Base-by-base conservation (phyloP, 129 eudicot species). In the Heracleum sosnowskyi region DNA sequence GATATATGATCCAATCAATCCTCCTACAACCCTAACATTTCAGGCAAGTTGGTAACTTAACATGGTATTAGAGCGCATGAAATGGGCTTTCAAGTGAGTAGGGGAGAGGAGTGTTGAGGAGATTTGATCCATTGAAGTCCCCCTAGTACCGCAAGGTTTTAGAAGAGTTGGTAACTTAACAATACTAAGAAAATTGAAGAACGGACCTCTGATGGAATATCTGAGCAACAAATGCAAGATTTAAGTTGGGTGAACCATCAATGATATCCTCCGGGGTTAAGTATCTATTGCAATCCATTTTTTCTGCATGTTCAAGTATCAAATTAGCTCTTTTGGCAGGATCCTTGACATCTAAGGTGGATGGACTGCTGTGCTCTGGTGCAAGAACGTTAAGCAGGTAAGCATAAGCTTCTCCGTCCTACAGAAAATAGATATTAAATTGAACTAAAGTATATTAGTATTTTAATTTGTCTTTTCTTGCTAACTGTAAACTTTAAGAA, bases 351-450 rank as follows among this genome's bases (percentile, higher is more conserved):
- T 94, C 97, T 72, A 94, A 83, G 63, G 98, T 94, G 86, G 90
- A 88, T 33, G 96, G 96, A 77, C 83, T 87, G 83, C 93, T 84
- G 77, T 91, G 96, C 86, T 94, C 98, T 42, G 98, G 98, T 79
- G 97, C 98, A 82, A 94, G 97, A 80, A 91, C 97, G 68, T 94
- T 94, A 79, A 94, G 98, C 86, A 94, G 88, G 84, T 91, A 94
- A 29, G 98, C 92, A 86, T 94, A 94, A 40, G 98, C 98, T 86
- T 94, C 96, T 66, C 93, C 98, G 82, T 94, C 98, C 98, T 94
- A 78, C 84, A 84, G 15, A 34, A 20, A n/a, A 83, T 71, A 45
- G 16, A 28, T 26, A 45, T 41, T 18, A 1, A 12, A 71, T 24
- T 75, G 13, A 11, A n/a, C 29, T 20, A 49, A 24, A 69, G 13